These are phyloP conservation scores for Erodium trifolium DNA, from an alignment of 441 rosid species.

Conservation along the genomic window DNA sequence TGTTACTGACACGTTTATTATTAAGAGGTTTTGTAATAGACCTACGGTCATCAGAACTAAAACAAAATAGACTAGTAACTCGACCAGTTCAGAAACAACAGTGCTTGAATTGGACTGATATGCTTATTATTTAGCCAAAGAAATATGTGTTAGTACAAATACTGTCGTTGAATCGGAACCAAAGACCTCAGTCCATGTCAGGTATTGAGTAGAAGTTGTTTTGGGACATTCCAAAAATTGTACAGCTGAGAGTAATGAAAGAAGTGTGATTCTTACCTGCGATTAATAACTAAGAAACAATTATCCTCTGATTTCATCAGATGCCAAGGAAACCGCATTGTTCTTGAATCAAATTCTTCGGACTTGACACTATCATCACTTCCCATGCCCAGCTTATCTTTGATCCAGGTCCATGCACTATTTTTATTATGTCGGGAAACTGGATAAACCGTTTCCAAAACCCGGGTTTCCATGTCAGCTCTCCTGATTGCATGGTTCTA, in stretches of 20 bases:
- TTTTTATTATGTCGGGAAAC: slow-evolving; percentile 31
- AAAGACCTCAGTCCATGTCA: neutral
- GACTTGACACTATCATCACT: slow-evolving; percentile 35
- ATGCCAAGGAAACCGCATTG: slow-evolving; percentile 80
- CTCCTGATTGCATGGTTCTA: slow-evolving; percentile 93
- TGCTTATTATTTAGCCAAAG: neutral
- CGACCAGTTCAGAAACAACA: neutral
- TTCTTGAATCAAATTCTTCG: slow-evolving; percentile 39
- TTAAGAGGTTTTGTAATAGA: neutral
- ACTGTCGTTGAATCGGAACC: neutral
- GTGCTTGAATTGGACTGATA: neutral
- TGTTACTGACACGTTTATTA: neutral
- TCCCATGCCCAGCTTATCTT: slow-evolving; percentile 47
- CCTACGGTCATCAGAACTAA: neutral
- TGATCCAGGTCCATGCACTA: slow-evolving; percentile 64
- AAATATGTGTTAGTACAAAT: neutral
- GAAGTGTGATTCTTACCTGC: slow-evolving; percentile 38
- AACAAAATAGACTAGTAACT: neutral
- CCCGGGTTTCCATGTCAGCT: slow-evolving; percentile 71
- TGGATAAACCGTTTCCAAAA: slow-evolving; percentile 83
- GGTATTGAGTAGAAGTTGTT: neutral
- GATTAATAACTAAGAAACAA: slow-evolving; percentile 43
- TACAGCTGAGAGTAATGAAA: slow-evolving; percentile 12
- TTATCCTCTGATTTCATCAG: slow-evolving; percentile 46
- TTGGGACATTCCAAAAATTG: neutral